A percentile compares a stretch with the other conserved stretches of the same genome.
Evolutionary conservation across 1,139 yeast species (phyloP).

Genomic region (Keqinozyma sinolaborantium): DNA sequence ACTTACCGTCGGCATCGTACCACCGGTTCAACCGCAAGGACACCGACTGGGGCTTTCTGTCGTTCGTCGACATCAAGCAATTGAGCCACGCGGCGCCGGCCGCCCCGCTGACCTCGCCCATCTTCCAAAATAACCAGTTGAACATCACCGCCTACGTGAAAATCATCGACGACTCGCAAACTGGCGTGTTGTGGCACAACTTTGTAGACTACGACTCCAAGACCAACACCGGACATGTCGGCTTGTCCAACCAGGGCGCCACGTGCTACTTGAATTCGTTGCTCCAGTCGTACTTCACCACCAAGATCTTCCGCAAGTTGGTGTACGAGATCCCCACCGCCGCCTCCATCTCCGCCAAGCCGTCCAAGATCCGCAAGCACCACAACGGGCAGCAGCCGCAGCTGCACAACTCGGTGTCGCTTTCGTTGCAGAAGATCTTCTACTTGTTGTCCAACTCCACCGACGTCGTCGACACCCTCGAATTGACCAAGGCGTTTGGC

Average conservation of each 20-base stretch:
- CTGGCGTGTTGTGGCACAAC: conserved; percentile 93
- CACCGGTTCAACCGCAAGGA: conserved; percentile 78
- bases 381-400: conserved; percentile 3
- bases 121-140: conserved; percentile 56
- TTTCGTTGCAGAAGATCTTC: conserved; percentile 84
- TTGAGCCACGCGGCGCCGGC: conserved; percentile 21
- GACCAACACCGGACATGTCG: conserved; percentile 83
- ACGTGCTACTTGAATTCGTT: conserved; percentile 93
- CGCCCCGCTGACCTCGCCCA: conserved; percentile 13
- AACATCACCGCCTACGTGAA: conserved; percentile 76
- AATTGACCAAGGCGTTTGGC: conserved; percentile 88
- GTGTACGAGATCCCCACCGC: conserved; percentile 90
- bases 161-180: conserved; percentile 76
- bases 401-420: conserved; percentile 53
- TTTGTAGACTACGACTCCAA: conserved; percentile 85
- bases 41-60: conserved; percentile 95
- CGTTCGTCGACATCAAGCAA: conserved; percentile 59
- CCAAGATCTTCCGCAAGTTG: conserved; percentile 74
- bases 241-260: conserved; percentile 95
- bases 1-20: conserved; percentile 63
- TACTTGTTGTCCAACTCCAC: conserved; percentile 71
- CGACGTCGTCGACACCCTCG: conserved; percentile 79
- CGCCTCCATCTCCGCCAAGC: conserved; percentile 25
- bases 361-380: conserved; percentile 18
- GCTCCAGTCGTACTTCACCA: conserved; percentile 85